Evolutionary conservation across 331 rosid genomes (phyloP).

Genomic region (Quercus phellos): DNA sequence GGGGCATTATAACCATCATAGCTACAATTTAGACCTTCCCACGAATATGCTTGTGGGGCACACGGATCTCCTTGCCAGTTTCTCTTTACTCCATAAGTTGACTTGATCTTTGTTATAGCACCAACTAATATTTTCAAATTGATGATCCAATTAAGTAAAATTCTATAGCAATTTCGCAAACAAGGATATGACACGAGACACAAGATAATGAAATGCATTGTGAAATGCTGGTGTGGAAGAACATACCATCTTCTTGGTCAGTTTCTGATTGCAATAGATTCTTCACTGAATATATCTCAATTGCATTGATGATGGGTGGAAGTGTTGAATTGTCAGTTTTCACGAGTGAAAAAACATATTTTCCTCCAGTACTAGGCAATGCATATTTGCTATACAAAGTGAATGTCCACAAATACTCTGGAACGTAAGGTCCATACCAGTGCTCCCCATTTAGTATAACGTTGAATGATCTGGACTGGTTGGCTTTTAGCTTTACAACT

Average conservation of each 20-base stretch:
- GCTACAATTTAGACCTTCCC: conserved; percentile 43
- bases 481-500: conserved; percentile 9
- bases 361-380: background rate
- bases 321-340: conserved; percentile 30
- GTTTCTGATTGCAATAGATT: conserved; percentile 29
- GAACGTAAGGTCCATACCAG: conserved; percentile 19
- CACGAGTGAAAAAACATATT: conserved; percentile 9
- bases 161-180: too few species aligned
- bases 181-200: too few species aligned
- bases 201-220: too few species aligned
- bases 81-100: conserved; percentile 12
- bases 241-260: conserved; percentile 39
- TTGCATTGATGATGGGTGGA: conserved; percentile 50
- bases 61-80: conserved; percentile 38
- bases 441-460: conserved; percentile 10
- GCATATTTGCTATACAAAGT: background rate
- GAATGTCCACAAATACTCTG: background rate
- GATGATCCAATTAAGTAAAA: too few species aligned
- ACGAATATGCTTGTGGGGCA: conserved; percentile 18
- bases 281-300: conserved; percentile 29
- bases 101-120: conserved; percentile 17
- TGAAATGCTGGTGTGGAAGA: too few species aligned
- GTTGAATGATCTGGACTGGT: conserved; percentile 32
- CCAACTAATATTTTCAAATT: conserved; percentile 3
- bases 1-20: conserved; percentile 14